Evolutionary conservation across 1,284 basidiomycete species (phyloP).

Genomic region (Clitocybe nebularis): DNA sequence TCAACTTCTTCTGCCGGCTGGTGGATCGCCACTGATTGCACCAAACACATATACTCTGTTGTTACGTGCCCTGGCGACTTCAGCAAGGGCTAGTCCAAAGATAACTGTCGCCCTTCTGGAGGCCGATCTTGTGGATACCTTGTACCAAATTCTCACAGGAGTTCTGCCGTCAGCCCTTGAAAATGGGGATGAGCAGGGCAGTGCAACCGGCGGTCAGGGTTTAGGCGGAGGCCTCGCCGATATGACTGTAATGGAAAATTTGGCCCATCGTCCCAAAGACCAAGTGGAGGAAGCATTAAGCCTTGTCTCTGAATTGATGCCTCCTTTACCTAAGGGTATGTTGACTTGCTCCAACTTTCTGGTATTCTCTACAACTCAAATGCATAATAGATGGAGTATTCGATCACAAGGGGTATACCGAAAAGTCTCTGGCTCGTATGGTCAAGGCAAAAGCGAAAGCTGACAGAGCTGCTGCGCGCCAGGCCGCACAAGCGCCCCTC

Average conservation of each 20-base stretch:
- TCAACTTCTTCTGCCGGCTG: conserved; percentile 79
- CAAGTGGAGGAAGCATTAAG: conserved; percentile 91
- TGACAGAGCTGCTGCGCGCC: conserved; percentile 65
- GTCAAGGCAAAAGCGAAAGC: conserved; percentile 76
- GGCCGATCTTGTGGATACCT: conserved; percentile 84
- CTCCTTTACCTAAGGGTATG: conserved; percentile 84
- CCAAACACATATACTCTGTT: conserved; percentile 84
- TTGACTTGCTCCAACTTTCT: conserved; percentile 6
- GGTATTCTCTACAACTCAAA: conserved; percentile 13
- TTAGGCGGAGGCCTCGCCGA: conserved; percentile 84
- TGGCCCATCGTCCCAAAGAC: conserved; percentile 95
- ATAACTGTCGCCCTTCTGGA: conserved; percentile 84
- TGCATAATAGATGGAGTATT: conserved; percentile 79
- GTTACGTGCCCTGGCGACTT: conserved; percentile 82
- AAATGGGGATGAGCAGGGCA: conserved; percentile 61
- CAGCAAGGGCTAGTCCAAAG: conserved; percentile 81
- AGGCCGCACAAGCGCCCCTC: conserved; percentile 35
- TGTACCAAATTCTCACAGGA: conserved; percentile 92
- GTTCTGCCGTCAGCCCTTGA: conserved; percentile 70
- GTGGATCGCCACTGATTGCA: conserved; percentile 81
- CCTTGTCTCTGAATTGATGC: conserved; percentile 85
- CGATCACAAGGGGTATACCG: conserved; percentile 85
- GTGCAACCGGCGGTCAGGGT: conserved; percentile 61
- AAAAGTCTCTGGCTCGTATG: conserved; percentile 75
- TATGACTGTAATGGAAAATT: conserved; percentile 96